phyloP scores from a whole-genome alignment of 2,329 filamentous ascomycete species.

The Colletotrichum ledebouriae region DNA sequence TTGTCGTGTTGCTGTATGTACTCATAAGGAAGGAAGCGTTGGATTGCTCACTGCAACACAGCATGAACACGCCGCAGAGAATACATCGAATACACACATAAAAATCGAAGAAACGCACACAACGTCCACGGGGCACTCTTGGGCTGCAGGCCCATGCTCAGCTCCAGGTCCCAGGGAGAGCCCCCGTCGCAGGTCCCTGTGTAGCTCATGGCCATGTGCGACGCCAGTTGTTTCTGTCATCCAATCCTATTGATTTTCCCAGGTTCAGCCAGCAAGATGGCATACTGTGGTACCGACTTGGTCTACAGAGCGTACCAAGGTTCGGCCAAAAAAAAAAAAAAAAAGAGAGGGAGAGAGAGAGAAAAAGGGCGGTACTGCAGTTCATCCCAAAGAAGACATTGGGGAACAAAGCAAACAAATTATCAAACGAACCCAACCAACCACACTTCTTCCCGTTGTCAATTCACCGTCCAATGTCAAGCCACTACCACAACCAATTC shows the following conservation, averaged over 20 bases:
- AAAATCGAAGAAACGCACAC: not conserved
- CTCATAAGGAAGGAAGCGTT: no score
- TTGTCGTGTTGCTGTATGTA: no score
- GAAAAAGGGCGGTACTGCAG: not conserved
- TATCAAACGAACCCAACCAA: not conserved
- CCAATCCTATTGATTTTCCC: constrained; percentile 10
- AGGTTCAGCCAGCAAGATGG: not conserved
- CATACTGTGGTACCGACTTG: no score
- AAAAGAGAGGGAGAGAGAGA: no score
- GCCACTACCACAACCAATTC: not conserved
- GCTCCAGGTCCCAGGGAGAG: constrained; percentile 1
- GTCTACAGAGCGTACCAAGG: no score
- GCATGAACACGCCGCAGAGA: no score
- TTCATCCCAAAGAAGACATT: constrained; percentile 22
- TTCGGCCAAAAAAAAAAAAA: no score
- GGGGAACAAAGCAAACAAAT: not conserved
- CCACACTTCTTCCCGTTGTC: not conserved
- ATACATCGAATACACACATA: not conserved
- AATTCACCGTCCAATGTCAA: not conserved
- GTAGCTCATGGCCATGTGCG: constrained; percentile 9
- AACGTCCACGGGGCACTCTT: no score
- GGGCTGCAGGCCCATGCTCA: not conserved
- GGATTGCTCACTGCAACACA: no score
- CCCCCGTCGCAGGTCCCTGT: not conserved
- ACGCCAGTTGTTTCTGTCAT: constrained; percentile 16